Evolutionary conservation across 225 moss, liverwort and hornwort genomes (phyloP).

Genomic region (Ulota crispa): DNA sequence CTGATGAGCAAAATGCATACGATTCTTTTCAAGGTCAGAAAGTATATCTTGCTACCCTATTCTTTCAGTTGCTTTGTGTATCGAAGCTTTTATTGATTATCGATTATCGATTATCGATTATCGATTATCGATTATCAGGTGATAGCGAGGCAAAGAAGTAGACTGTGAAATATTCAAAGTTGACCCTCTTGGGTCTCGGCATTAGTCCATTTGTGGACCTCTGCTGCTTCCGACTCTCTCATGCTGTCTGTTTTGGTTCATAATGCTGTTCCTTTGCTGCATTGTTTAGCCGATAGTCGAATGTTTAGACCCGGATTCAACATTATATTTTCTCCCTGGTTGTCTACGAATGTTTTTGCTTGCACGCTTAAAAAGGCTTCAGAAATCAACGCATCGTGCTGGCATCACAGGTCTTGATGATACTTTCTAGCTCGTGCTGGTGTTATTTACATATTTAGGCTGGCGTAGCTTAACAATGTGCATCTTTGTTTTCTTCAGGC

Average conservation of each 20-base stretch:
- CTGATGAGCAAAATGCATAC: slow-evolving; percentile 91
- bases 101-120: not conserved
- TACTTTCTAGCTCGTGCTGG: not conserved
- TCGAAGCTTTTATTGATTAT: not conserved
- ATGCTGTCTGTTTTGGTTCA: slow-evolving; percentile 2
- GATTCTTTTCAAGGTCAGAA: slow-evolving; percentile 82
- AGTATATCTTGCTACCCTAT: not conserved
- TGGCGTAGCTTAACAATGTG: not conserved
- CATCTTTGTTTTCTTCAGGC: slow-evolving; percentile 33
- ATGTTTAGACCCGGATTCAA: not conserved
- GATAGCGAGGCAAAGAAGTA: not conserved
- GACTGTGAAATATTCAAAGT: not conserved
- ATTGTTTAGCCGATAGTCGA: not conserved
- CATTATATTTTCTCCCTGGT: not conserved
- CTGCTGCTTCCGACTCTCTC: slow-evolving; percentile 13
- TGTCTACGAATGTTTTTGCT: not conserved
- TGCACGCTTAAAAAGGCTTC: not conserved
- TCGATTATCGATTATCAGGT: not conserved
- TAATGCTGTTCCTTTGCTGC: not conserved
- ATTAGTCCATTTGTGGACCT: not conserved
- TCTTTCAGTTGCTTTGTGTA: not conserved
- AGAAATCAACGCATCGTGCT: not conserved
- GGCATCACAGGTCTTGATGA: not conserved
- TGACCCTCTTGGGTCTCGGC: not conserved
- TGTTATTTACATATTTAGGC: not conserved